Evolutionary conservation across 2,329 filamentous ascomycete species (phyloP).

Genomic region (Thielaviopsis punctulata): DNA sequence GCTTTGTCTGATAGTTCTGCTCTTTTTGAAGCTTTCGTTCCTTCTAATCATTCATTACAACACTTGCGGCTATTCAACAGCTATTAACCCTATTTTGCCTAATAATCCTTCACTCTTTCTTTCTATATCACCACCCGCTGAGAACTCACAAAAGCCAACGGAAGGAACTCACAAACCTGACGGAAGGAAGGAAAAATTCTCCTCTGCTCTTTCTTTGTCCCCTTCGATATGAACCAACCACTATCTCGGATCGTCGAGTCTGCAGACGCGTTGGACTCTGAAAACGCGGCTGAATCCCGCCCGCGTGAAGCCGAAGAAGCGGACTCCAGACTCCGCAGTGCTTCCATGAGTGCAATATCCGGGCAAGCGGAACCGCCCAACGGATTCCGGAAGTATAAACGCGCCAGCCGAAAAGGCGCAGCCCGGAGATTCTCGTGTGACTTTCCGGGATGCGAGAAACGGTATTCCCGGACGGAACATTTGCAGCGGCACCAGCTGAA

Average conservation of each 20-base stretch:
- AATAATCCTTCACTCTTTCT: not conserved
- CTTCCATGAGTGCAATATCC: not conserved
- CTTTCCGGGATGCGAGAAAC: slow-evolving; percentile 57
- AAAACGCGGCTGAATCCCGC: not conserved
- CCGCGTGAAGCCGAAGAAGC: not conserved
- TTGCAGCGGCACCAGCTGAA: slow-evolving; percentile 69
- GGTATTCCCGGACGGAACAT: slow-evolving; percentile 67
- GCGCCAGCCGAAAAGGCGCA: slow-evolving; percentile 34
- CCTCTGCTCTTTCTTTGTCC: not conserved
- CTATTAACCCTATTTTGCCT: not conserved
- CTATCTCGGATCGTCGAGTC: not conserved
- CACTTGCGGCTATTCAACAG: not conserved
- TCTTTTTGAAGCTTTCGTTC: no score
- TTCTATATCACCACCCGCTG: not conserved
- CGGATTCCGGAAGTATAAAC: slow-evolving; percentile 24
- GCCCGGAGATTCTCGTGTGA: slow-evolving; percentile 43
- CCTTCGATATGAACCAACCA: not conserved
- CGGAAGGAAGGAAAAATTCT: not conserved
- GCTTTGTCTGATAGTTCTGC: no score
- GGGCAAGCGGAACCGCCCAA: not conserved
- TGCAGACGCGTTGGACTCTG: not conserved
- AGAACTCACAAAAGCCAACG: not conserved
- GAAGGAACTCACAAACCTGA: no score
- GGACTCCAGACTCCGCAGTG: not conserved
- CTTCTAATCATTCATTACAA: no score